A percentile compares a stretch with the other conserved stretches of the same genome.
Conservation (phyloP, 208 protist species). For the Leptomonas seymouri region DNA sequence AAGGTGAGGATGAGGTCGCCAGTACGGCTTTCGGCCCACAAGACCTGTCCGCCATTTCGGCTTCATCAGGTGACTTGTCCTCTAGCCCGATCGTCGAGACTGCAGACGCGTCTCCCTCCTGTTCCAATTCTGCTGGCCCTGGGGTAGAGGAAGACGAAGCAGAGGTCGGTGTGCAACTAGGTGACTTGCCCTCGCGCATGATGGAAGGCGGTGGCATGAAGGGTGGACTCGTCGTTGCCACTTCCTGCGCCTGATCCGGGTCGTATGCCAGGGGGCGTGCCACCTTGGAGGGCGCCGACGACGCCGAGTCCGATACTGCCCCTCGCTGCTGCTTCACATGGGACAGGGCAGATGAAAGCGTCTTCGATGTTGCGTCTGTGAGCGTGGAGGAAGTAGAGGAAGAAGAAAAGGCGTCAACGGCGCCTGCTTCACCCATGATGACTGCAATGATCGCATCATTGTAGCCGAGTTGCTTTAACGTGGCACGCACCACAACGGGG, state of each 20-base stretch:
- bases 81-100: not conserved
- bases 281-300: not conserved
- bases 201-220: slow-evolving; percentile 4
- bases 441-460: slow-evolving; percentile 33
- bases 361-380: not conserved
- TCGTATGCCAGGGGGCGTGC: not conserved
- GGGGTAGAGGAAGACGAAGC: not conserved
- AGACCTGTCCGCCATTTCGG: too few relatives aligned
- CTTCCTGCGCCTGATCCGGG: not conserved
- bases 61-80: not conserved
- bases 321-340: not conserved
- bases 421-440: slow-evolving; percentile 52
- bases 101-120: not conserved
- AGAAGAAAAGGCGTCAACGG: slow-evolving; percentile 1
- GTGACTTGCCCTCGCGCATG: slow-evolving; percentile 7
- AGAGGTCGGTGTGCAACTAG: not conserved
- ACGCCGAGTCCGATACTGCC: not conserved
- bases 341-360: not conserved
- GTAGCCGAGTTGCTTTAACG: slow-evolving; percentile 54
- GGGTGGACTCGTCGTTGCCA: not conserved
- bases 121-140: not conserved
- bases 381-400: slow-evolving; percentile 9
- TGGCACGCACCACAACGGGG: slow-evolving; percentile 48
- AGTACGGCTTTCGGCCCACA: not conserved
- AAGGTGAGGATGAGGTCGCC: not conserved